A percentile compares a stretch with the other conserved stretches of the same genome.
These are phyloP conservation scores for Pouteria glomerata DNA, from an alignment of 148 eudicot species.

Conservation along the genomic window DNA sequence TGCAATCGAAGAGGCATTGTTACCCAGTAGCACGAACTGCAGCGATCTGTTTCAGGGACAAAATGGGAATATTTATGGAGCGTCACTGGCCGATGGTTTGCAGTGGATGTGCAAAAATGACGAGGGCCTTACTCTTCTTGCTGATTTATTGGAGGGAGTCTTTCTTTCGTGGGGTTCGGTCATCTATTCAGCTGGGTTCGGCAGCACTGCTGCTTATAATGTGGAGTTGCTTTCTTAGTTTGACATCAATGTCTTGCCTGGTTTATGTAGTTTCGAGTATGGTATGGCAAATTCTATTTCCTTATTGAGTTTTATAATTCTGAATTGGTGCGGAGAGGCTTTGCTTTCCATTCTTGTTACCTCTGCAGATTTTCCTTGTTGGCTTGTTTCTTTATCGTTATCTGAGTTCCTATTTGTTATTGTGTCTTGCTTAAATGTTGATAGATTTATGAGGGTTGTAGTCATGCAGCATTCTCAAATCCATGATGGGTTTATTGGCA, in stretches of 20 bases:
- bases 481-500: neutral
- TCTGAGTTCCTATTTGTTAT: neutral
- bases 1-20: slow-evolving; percentile 54
- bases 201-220: slow-evolving; percentile 80
- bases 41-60: slow-evolving; percentile 44
- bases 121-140: slow-evolving; percentile 37
- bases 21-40: slow-evolving; percentile 44
- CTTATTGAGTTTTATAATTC: neutral
- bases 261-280: slow-evolving; percentile 70
- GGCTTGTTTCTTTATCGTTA: neutral
- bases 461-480: neutral
- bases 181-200: slow-evolving; percentile 57
- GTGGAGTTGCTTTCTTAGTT: slow-evolving; percentile 97
- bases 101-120: slow-evolving; percentile 49
- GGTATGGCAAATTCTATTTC: slow-evolving; percentile 34
- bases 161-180: slow-evolving; percentile 46
- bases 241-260: slow-evolving; percentile 92
- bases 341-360: neutral
- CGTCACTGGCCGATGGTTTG: slow-evolving; percentile 82
- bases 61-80: slow-evolving; percentile 54
- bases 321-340: neutral
- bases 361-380: neutral
- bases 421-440: neutral
- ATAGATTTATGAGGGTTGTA: neutral
- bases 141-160: slow-evolving; percentile 62